These are phyloP conservation scores for Beauveria brongniartii DNA, from an alignment of 2,329 filamentous ascomycete species.

Conservation along the genomic window DNA sequence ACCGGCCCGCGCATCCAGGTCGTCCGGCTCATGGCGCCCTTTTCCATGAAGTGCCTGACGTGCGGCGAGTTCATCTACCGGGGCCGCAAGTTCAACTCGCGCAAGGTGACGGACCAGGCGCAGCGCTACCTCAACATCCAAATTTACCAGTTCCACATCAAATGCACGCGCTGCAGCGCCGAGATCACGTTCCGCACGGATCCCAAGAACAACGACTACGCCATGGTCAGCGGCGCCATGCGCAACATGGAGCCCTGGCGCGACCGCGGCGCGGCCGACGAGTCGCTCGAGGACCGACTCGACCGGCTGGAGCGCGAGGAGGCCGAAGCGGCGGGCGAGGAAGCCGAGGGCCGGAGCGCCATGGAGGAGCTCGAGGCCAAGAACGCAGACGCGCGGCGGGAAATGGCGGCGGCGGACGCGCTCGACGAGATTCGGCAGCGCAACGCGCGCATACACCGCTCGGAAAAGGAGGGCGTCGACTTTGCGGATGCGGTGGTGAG, in stretches of 20 bases:
- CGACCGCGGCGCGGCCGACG: conserved; percentile 50
- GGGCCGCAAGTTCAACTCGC: conserved; percentile 89
- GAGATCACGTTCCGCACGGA: conserved; percentile 95
- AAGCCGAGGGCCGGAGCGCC: conserved; percentile 64
- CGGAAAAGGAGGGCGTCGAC: conserved; percentile 58
- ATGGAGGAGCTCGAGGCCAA: conserved; percentile 96
- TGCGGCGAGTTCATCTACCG: conserved; percentile 79
- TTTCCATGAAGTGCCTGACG: conserved; percentile 35
- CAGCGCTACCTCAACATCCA: conserved; percentile 84
- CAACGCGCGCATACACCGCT: conserved; percentile 80
- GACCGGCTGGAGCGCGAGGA: conserved; percentile 76
- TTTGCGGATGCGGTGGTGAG: conserved; percentile 46
- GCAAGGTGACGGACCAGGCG: conserved; percentile 82
- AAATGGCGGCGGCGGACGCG: conserved; percentile 95
- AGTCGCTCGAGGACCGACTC: conserved; percentile 80
- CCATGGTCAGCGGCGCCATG: conserved; percentile 71
- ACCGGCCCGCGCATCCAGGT: conserved; percentile 74
- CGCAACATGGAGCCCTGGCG: conserved; percentile 93
- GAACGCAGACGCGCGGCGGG: conserved; percentile 81
- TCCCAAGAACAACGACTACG: conserved; percentile 90
- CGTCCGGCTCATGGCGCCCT: conserved; percentile 69
- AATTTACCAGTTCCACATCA: conserved; percentile 75
- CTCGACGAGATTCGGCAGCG: conserved; percentile 88
- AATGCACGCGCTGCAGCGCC: conserved; percentile 75
- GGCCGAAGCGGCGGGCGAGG: conserved; percentile 50